Conservation (phyloP, 257 asterid species). For the Solanum etuberosum region DNA sequence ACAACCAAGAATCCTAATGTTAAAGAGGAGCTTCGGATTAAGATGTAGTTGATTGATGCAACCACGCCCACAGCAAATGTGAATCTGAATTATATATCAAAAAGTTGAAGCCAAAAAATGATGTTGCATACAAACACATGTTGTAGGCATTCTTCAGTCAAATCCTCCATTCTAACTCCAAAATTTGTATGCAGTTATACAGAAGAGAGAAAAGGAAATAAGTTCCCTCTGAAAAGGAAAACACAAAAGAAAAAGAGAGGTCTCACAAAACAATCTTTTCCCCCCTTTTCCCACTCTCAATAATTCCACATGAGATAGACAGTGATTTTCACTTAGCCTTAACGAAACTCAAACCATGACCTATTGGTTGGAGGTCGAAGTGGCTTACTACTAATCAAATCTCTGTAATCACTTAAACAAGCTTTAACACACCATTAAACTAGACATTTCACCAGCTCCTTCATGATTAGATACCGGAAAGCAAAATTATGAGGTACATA, state of each 20-base stretch:
- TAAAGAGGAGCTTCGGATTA: neutral
- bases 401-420: neutral
- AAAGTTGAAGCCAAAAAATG: neutral
- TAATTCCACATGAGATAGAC: neutral
- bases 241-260: neutral
- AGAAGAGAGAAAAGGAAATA: neutral
- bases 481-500: conserved; percentile 69
- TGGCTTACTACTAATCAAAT: neutral
- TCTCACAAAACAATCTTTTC: neutral
- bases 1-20: neutral
- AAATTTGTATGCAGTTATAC: neutral
- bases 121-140: neutral
- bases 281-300: neutral
- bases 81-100: neutral
- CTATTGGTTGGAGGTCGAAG: neutral
- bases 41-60: neutral
- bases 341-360: neutral
- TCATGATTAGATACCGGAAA: conserved; percentile 61
- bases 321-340: neutral
- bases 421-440: neutral
- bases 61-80: neutral
- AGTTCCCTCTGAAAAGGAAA: neutral
- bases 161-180: neutral
- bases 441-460: conserved; percentile 56
- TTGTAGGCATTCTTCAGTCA: neutral